Conservation (phyloP, 257 asterid genomes). For the Craterostigma plantagineum region DNA sequence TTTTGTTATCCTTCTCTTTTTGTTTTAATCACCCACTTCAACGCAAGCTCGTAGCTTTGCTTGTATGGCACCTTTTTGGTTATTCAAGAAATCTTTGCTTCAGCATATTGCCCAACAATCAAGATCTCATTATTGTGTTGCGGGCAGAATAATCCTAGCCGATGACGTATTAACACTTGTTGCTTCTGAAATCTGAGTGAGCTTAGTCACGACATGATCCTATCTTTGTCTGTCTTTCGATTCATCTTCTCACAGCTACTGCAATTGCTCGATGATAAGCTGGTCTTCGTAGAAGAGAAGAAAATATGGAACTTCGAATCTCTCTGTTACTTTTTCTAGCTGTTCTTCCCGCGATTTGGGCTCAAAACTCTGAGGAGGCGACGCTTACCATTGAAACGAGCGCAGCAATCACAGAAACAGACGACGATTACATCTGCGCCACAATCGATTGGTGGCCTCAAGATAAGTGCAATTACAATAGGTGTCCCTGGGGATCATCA, state of each 20-base stretch:
- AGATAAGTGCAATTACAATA: slow-evolving; percentile 70
- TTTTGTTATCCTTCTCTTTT: too few species aligned
- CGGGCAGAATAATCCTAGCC: too few species aligned
- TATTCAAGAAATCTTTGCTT: slow-evolving; percentile 6
- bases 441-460: slow-evolving; percentile 98
- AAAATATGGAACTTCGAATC: slow-evolving; percentile 28
- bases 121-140: too few species aligned
- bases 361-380: slow-evolving; percentile 28
- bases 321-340: slow-evolving; percentile 23
- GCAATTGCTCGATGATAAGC: neutral
- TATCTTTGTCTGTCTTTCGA: neutral
- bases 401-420: slow-evolving; percentile 36
- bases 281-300: too few species aligned
- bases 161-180: too few species aligned
- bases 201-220: too few species aligned
- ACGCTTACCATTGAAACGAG: slow-evolving; percentile 34
- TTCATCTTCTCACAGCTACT: slow-evolving; percentile 13
- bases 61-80: too few species aligned
- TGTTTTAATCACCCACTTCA: too few species aligned
- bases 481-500: slow-evolving; percentile 85
- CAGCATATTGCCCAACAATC: too few species aligned
- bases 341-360: slow-evolving; percentile 26
- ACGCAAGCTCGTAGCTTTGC: too few species aligned
- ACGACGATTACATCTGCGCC: slow-evolving; percentile 70
- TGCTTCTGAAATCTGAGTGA: too few species aligned